Base-by-base conservation (phyloP, 2,329 filamentous ascomycete genomes). In the Botrytis pseudocinerea region DNA sequence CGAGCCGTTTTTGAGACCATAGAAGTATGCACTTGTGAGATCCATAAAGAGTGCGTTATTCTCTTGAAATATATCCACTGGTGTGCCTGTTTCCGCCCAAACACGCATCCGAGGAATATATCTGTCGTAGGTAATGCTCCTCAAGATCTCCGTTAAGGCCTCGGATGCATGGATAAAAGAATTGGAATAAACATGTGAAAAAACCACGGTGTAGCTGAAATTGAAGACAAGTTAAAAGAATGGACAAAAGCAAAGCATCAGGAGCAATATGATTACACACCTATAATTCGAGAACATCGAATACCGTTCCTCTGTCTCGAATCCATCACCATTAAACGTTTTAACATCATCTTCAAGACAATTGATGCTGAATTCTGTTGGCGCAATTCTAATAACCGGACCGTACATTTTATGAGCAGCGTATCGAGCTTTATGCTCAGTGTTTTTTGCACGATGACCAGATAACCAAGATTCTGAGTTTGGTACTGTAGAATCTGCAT, bases 31-130 rank as follows among this genome's bases (percentile, higher is more conserved):
- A 2, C 18, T 68, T 18, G 32, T 60, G 10, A 72, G 18, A 28
- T 69, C 62, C 62, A 72, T 66, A 32, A 59, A 68, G 8, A 59
- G 46, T n/a, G 48, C 61, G 16, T 61, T 68, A 22, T 59, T 72
- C 25, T 59, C 46, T 38, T 28, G 51, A 20, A 42, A 69, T 9
- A 68, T 57, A 22, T 72, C 35, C 22, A 68, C 42, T 5, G 48
- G 25, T 22, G 12, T 16, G 1, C 38, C 38, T 22, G 9, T 38
- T 25, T 48, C n/a, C 3, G 63, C 28, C 48, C 38, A 46, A 59
- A 10, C 12, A 22, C 6, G 51, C 61, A 68, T 59, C 38, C 20
- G 32, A 28, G 63, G 62, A 46, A 69, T 35, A n/a, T 25, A 61
- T 10, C 38, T n/a, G 12, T 40, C 20, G 25, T n/a, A 28, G 32